These are phyloP conservation scores for Coriolopsis trogii DNA, from an alignment of 1,284 basidiomycete species.

Conservation along the genomic window DNA sequence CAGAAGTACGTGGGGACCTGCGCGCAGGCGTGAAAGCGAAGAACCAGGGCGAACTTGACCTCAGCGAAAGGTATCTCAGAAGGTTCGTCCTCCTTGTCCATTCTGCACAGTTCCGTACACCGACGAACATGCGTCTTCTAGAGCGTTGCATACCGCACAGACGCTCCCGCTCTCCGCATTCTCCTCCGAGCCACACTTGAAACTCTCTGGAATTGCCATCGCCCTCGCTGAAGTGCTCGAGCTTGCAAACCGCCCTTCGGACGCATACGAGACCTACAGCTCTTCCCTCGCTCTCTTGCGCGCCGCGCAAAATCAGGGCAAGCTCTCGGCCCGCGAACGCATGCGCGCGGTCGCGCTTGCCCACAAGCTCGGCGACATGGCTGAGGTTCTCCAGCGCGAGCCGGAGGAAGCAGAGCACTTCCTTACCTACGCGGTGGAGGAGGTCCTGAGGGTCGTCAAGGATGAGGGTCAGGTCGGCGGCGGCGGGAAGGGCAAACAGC, in stretches of 20 bases:
- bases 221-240: conserved; percentile 66
- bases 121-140: conserved; percentile 30
- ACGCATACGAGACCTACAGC: conserved; percentile 56
- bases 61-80: conserved; percentile 55
- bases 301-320: conserved; percentile 15
- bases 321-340: conserved; percentile 47
- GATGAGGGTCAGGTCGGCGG: conserved; percentile 11
- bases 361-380: conserved; percentile 67
- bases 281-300: conserved; percentile 42
- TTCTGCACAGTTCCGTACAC: conserved; percentile 1
- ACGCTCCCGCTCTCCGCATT: conserved; percentile 52
- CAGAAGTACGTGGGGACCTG: conserved; percentile 62
- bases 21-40: conserved; percentile 68
- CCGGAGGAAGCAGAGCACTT: conserved; percentile 58
- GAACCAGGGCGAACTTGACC: conserved; percentile 57
- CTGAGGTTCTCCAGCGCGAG: conserved; percentile 41
- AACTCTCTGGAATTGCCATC: conserved; percentile 72
- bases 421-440: conserved; percentile 66
- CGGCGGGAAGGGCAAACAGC: conserved; percentile 13
- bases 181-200: conserved; percentile 59
- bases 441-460: conserved; percentile 43
- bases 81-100: conserved; percentile 44
- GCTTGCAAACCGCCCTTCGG: conserved; percentile 42
- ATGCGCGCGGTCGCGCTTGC: conserved; percentile 67
- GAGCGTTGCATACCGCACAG: conserved; percentile 65